phyloP scores from a whole-genome alignment of 306 rosid genomes.

The Trifolium fragiferum region DNA sequence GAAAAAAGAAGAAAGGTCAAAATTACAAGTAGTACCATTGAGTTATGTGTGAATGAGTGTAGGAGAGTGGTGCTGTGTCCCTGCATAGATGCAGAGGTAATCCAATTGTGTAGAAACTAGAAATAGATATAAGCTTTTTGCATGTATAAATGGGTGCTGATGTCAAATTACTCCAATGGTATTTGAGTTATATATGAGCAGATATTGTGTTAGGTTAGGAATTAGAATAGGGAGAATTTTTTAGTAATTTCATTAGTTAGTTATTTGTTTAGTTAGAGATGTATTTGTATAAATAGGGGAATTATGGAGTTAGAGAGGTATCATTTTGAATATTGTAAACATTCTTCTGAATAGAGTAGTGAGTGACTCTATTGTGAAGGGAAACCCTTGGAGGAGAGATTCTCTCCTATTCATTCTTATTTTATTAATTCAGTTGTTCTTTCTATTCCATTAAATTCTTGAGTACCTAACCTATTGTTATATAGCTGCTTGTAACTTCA shows the following conservation, averaged over 20 bases:
- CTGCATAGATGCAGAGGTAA: not conserved
- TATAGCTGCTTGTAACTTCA: conserved; percentile 14
- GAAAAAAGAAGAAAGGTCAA: not conserved
- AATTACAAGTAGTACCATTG: not conserved
- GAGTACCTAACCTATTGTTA: not conserved
- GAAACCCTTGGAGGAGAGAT: too few species aligned
- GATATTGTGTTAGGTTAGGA: not conserved
- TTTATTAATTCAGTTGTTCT: too few species aligned
- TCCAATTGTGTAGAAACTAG: not conserved
- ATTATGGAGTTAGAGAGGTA: too few species aligned
- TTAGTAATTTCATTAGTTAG: too few species aligned
- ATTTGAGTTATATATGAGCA: not conserved
- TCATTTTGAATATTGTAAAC: too few species aligned
- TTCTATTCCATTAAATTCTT: too few species aligned
- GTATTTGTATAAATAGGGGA: too few species aligned
- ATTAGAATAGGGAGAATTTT: too few species aligned
- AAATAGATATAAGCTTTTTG: not conserved
- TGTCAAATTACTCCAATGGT: not conserved
- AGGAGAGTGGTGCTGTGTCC: not conserved
- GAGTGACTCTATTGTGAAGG: too few species aligned
- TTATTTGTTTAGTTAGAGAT: too few species aligned
- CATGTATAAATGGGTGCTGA: conserved; percentile 18
- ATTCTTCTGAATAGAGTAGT: too few species aligned
- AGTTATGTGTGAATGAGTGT: not conserved
- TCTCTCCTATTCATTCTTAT: too few species aligned